Evolutionary conservation across 1,284 basidiomycete genomes (phyloP), one percentile per base, ranked within the genome.

Genomic region (Austroboletus niveus): DNA sequence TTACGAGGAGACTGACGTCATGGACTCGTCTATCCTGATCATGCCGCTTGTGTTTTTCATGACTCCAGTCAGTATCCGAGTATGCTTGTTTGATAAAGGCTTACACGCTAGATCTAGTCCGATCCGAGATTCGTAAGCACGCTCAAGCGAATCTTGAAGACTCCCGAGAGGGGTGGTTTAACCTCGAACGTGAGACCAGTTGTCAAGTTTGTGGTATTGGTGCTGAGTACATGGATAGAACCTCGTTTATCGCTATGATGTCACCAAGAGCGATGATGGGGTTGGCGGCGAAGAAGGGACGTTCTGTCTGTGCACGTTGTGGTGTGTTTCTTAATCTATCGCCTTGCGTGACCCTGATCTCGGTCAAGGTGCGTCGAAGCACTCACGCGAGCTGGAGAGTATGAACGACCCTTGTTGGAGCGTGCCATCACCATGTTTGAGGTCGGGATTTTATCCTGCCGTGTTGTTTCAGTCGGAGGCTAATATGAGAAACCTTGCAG

Each of bases 271-370:
- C 0, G 85, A 92, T 53, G 94, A 96, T 64, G 94, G 94, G 8
- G 91, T 96, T 17, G 94, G 94, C 6, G 94, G 94, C 1, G 91
- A 94, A 58, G 94, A 94, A 70, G 94, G 93, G 8, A 90, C 87
- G 0, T 90, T 90, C 68, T 88, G 87, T 58, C 69, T 90, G 20
- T 90, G 87, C 62, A 92, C 89, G 0, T 69, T 92, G 6, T 92
- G 89, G 89, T 61, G 38, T 2, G 47, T 52, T 39, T 12, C 27
- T 11, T 27, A 9, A 20, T 43, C 17, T 10, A 14, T 4, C 11
- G 8, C 20, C 30, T 6, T 27, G 30, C 29, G 17, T 45, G 24
- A n/a, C 35, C 5, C 38, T 67, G 61, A 51, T 65, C 61, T 8
- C 58, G 59, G 65, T 10, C 2, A 53, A 87, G 91, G 91, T 87